Percentiles rank a stretch among this genome's conserved stretches.
phyloP scores from a whole-genome alignment of 2,329 filamentous ascomycete genomes.

The Atkinsonella hypoxylon region DNA sequence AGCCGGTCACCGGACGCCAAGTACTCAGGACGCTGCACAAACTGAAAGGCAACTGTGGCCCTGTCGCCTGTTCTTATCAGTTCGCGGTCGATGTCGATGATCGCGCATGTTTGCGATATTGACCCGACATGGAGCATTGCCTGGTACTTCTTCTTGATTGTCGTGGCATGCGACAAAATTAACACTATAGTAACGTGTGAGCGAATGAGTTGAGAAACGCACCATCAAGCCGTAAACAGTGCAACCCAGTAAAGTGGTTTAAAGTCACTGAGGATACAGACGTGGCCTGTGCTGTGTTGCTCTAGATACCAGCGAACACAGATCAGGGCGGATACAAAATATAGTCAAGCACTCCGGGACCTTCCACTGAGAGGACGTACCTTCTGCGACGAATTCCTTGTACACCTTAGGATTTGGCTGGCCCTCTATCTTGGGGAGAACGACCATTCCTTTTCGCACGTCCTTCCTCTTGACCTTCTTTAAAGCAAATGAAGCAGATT shows the following conservation, averaged over 20 bases:
- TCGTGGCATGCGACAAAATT: constrained; percentile 90
- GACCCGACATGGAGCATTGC: constrained; percentile 96
- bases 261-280: no score
- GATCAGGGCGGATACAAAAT: no score
- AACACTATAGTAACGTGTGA: constrained; percentile 45
- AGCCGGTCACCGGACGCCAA: constrained; percentile 78
- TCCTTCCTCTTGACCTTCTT: constrained; percentile 82
- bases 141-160: constrained; percentile 93
- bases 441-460: constrained; percentile 96
- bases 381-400: constrained; percentile 67
- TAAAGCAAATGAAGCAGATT: constrained; percentile 84
- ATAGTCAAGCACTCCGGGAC: no score
- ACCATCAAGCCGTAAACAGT: neutral
- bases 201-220: neutral
- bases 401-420: constrained; percentile 59
- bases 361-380: constrained; percentile 26
- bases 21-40: constrained; percentile 90
- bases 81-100: constrained; percentile 94
- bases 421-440: constrained; percentile 70
- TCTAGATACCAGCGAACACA: no score
- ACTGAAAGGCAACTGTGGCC: constrained; percentile 88
- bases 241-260: neutral
- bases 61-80: constrained; percentile 90
- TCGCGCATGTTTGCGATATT: constrained; percentile 88
- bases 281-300: no score